A percentile compares a stretch with the other conserved stretches of the same genome.
phyloP scores from a whole-genome alignment of 148 eudicot species.

The Tetragonia tetragonoides region DNA sequence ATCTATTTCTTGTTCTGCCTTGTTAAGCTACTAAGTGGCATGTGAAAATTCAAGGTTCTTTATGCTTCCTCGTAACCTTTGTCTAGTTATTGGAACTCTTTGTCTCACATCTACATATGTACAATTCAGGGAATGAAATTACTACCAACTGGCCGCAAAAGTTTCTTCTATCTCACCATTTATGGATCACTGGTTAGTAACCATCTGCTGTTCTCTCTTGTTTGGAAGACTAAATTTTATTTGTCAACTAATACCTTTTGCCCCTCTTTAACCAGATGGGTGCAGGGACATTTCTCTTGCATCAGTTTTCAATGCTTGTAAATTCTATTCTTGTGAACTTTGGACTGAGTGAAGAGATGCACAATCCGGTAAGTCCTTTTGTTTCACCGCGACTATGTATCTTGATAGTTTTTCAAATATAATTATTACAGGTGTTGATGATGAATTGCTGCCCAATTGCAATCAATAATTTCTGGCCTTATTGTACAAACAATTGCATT shows the following conservation, averaged over 20 bases:
- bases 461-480: no score
- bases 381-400: not conserved
- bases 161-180: constrained; percentile 60
- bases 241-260: constrained; percentile 2
- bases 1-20: not conserved
- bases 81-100: constrained; percentile 1
- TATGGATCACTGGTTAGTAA: constrained; percentile 74
- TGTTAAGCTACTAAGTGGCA: not conserved
- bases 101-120: constrained; percentile 4
- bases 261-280: constrained; percentile 53
- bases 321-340: constrained; percentile 77
- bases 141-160: constrained; percentile 87
- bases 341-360: constrained; percentile 92
- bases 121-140: constrained; percentile 79
- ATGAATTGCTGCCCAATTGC: not conserved
- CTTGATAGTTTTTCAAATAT: not conserved
- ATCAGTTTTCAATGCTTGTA: constrained; percentile 60
- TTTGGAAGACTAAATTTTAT: not conserved
- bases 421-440: not conserved
- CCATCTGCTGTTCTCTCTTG: not conserved
- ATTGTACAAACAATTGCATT: not conserved
- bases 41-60: not conserved
- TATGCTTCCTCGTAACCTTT: not conserved
- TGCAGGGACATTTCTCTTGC: constrained; percentile 73
- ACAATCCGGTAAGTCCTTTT: constrained; percentile 68